Evolutionary conservation across 495 filamentous ascomycete species (phyloP), one percentile per base, ranked within the genome.

Genomic region (Penicillium macrosclerotiorum): DNA sequence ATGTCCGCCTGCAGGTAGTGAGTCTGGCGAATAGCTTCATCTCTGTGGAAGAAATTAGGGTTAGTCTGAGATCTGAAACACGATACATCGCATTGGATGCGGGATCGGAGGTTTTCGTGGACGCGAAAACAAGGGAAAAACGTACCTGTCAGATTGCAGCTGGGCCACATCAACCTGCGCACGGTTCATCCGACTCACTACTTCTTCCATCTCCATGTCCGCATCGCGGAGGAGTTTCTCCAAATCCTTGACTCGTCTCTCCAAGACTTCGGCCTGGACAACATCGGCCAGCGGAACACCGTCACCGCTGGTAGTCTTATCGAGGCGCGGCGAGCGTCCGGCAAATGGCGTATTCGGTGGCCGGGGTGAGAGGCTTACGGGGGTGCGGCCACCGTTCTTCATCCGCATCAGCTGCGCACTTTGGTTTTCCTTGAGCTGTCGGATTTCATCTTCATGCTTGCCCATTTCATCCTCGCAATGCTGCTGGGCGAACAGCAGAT

Each of bases 81-180:
- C 24, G n/a, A 13, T 13, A n/a, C 20, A 19, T 26, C 13, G 33
- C 33, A 4, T 14, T 36, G n/a, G n/a, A n/a, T n/a, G 7, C 13
- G 37, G 37, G 12, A 25, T 17, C n/a, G n/a, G n/a, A n/a, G n/a
- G n/a, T n/a, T n/a, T n/a, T 39, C 25, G 17, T 27, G 27, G n/a
- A 30, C 17, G 25, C 0, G 12, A 7, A 22, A 3, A 18, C 4
- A 2, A 20, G 17, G 36, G 18, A 22, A 41, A 52, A 60, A 65
- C 73, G 48, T 73, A 86, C 83, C 90, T 82, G 69, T 94, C 86
- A 68, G 86, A 86, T 67, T 96, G 91, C 40, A 98, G 75, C 57
- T 90, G 82, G 60, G 90, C 81, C 27, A 98, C 93, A 67, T 96
- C 90, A 44, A 96, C 90, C 72, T 97, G 93, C 6, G 92, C 90